These are phyloP conservation scores for Saxophila tyrrhenica DNA, from an alignment of 495 filamentous ascomycete genomes.

Conservation along the genomic window DNA sequence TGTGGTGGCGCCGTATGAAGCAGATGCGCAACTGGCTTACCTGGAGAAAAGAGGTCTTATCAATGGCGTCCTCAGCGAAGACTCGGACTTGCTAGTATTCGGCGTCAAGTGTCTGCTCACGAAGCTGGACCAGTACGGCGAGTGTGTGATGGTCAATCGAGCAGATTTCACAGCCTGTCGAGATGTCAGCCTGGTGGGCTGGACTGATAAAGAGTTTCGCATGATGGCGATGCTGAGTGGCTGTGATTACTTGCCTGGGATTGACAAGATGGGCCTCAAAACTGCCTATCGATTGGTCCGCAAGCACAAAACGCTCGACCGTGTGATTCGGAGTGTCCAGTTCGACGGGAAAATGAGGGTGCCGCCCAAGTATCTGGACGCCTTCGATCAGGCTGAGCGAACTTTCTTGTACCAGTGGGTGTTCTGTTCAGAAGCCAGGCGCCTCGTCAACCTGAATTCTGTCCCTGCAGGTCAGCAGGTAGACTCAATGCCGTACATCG, in stretches of 20 bases:
- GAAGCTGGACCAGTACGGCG: constrained; percentile 87
- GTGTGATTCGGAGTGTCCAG: constrained; percentile 64
- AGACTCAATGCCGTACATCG: constrained; percentile 52
- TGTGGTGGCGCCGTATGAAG: constrained; percentile 94
- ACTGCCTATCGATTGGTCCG: constrained; percentile 83
- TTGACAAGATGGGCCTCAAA: constrained; percentile 79
- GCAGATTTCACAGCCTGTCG: constrained; percentile 76
- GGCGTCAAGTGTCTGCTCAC: constrained; percentile 82
- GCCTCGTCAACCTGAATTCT: constrained; percentile 60
- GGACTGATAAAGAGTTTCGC: constrained; percentile 83
- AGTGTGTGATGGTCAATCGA: constrained; percentile 83
- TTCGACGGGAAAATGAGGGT: constrained; percentile 79
- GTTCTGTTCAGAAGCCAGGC: constrained; percentile 62
- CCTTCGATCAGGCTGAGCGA: constrained; percentile 73
- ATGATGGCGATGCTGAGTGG: constrained; percentile 94
- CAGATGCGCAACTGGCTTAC: constrained; percentile 91
- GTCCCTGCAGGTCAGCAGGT: constrained; percentile 49
- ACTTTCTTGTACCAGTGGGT: constrained; percentile 94
- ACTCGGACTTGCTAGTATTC: constrained; percentile 94
- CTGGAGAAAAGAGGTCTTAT: constrained; percentile 76
- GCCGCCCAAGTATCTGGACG: constrained; percentile 62
- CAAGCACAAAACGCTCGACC: constrained; percentile 78
- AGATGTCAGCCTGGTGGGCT: constrained; percentile 79
- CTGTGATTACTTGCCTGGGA: constrained; percentile 87
- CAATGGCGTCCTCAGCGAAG: constrained; percentile 83